Evolutionary conservation across 2,329 filamentous ascomycete species (phyloP).

Genomic region (Ampelomyces quisqualis): DNA sequence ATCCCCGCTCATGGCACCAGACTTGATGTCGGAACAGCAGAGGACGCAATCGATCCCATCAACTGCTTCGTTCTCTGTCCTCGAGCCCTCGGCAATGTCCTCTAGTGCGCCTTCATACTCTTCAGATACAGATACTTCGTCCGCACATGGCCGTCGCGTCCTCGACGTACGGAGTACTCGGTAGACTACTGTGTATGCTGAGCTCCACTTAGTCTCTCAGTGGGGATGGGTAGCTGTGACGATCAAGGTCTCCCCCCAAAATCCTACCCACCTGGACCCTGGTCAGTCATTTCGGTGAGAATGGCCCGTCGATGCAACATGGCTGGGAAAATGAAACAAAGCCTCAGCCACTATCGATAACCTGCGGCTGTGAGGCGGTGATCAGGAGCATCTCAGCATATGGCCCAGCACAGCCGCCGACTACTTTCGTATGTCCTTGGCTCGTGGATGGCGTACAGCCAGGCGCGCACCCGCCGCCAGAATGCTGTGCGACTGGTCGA

Average conservation of each 20-base stretch:
- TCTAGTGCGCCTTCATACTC: slow-evolving; percentile 1
- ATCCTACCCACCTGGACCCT: too few species aligned
- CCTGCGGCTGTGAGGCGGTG: not conserved
- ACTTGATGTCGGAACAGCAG: not conserved
- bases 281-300: too few species aligned
- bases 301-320: too few species aligned
- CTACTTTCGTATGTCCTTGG: too few species aligned
- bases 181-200: too few species aligned
- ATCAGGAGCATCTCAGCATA: not conserved
- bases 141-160: slow-evolving; percentile 4
- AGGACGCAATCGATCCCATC: slow-evolving; percentile 4
- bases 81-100: not conserved
- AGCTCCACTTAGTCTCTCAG: too few species aligned
- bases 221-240: slow-evolving; percentile 5
- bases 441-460: too few species aligned
- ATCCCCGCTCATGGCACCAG: not conserved
- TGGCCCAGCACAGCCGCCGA: too few species aligned
- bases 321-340: too few species aligned
- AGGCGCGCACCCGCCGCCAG: too few species aligned
- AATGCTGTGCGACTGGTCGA: too few species aligned
- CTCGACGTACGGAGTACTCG: too few species aligned
- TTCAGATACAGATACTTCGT: slow-evolving; percentile 3
- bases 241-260: slow-evolving; percentile 4
- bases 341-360: not conserved
- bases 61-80: not conserved